Evolutionary conservation across 345 rosid genomes (phyloP), one percentile per base, ranked within the genome.

Genomic region (Euphorbia tirucalli): DNA sequence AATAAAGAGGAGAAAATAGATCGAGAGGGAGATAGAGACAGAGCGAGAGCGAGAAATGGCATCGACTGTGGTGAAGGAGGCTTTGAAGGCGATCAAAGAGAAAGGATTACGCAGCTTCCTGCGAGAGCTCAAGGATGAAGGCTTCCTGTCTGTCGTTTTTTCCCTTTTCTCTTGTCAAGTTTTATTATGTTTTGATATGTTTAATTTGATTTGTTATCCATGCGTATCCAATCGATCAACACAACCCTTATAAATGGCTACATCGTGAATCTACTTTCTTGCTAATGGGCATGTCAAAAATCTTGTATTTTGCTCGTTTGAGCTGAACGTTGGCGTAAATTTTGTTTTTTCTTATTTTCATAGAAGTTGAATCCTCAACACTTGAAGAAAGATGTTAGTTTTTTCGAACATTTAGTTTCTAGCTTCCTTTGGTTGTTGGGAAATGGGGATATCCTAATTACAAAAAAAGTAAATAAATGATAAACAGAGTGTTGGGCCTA

Each of bases 31-130:
- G 27, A 61, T 39, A 65, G 70, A 22, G 25, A 50, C 64, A 31
- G 72, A 6, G n/a, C n/a, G 54, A 22, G 70, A 10, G 69, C 54
- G 35, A 71, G 83, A 73, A 78, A 95, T 95, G 99, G 97, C 94
- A 61, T 75, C 85, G 74, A 80, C 84, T 69, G 88, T 86, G 85
- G 80, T 89, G 85, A 90, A 87, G 77, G 88, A 85, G 71, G 93
- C 78, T 25, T 30, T 86, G 81, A 84, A 79, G 81, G 50, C 91
- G 78, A 84, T 92, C 80, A 85, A 73, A 65, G 97, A 89, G 81
- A 90, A 76, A 79, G 99, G 97, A 13, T 43, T 92, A 46, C 87
- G 91, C 50, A 65, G 73, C 77, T 90, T 94, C 77, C 22, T 92
- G 14, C 73, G 88, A 46, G 86, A 84, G 74, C 85, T 90, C 46